phyloP scores from a whole-genome alignment of 306 rosid species.

The Arachis hypogaea region DNA sequence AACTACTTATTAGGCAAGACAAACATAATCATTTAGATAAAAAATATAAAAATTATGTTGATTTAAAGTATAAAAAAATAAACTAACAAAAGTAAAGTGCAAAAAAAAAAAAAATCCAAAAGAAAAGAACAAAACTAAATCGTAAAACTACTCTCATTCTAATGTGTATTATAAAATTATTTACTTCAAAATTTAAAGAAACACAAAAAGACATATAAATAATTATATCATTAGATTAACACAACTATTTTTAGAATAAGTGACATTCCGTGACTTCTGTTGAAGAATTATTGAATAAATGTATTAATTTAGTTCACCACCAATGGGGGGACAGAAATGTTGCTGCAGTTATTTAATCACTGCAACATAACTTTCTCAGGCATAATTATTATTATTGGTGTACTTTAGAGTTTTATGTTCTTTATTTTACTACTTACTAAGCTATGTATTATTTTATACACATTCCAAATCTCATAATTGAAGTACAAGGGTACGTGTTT shows the following conservation, averaged over 20 bases:
- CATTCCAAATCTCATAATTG: conserved; percentile 20
- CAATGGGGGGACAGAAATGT: conserved; percentile 24
- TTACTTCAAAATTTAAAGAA: no score
- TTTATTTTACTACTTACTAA: conserved; percentile 12
- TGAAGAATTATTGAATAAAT: neutral
- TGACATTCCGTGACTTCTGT: neutral
- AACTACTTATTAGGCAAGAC: no score
- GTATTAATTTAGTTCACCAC: conserved; percentile 22
- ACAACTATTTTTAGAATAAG: neutral
- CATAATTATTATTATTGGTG: conserved; percentile 18
- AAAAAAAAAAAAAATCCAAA: no score
- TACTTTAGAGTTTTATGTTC: neutral
- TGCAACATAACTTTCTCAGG: conserved; percentile 1
- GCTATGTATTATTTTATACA: conserved; percentile 24
- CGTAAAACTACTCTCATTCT: no score
- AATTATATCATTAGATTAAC: neutral
- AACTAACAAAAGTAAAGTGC: no score
- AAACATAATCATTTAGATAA: no score
- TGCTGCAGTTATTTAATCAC: conserved; percentile 31
- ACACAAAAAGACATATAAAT: no score
- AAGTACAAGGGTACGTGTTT: conserved; percentile 33
- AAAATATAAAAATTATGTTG: no score
- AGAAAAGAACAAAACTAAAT: no score
- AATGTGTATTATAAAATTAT: no score
- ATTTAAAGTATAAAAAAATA: no score